Percentiles rank a stretch among this genome's conserved stretches.
Evolutionary conservation across 805 yeast genomes (phyloP).

Genomic region (Saturnispora diversa): DNA sequence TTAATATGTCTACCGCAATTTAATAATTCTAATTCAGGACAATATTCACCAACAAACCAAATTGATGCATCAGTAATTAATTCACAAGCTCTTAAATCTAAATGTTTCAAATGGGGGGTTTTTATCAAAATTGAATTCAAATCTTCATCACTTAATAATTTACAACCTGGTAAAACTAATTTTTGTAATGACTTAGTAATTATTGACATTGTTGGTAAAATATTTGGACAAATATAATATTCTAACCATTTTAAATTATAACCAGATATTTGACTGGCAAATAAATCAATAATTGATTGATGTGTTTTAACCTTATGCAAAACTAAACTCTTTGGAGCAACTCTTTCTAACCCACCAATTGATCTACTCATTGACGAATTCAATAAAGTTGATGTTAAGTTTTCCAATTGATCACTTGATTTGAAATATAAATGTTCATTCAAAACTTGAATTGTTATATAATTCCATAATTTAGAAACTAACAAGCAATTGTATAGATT

Average conservation of each 20-base stretch:
- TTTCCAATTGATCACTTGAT: constrained; percentile 32
- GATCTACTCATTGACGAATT: not conserved
- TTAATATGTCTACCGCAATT: constrained; percentile 74
- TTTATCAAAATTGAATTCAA: constrained; percentile 42
- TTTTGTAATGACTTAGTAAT: constrained; percentile 35
- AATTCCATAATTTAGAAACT: constrained; percentile 63
- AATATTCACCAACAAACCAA: constrained; percentile 53
- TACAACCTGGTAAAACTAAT: constrained; percentile 65
- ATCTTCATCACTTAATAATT: constrained; percentile 50
- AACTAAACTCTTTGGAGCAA: constrained; percentile 38
- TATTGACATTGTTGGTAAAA: constrained; percentile 47
- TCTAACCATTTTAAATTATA: constrained; percentile 60
- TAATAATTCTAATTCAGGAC: constrained; percentile 48
- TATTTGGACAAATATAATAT: constrained; percentile 71
- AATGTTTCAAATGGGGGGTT: constrained; percentile 51
- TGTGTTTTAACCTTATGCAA: constrained; percentile 54
- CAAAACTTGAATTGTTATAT: constrained; percentile 46
- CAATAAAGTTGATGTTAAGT: constrained; percentile 13
- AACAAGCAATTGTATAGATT: constrained; percentile 52
- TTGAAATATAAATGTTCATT: constrained; percentile 49
- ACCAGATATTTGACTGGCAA: constrained; percentile 36
- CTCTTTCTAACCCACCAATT: not conserved
- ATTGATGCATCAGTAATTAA: constrained; percentile 68
- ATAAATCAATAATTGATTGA: constrained; percentile 45
- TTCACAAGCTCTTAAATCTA: constrained; percentile 84